Conservation (phyloP, 768 basidiomycete genomes). For the Tricholoma sp. region DNA sequence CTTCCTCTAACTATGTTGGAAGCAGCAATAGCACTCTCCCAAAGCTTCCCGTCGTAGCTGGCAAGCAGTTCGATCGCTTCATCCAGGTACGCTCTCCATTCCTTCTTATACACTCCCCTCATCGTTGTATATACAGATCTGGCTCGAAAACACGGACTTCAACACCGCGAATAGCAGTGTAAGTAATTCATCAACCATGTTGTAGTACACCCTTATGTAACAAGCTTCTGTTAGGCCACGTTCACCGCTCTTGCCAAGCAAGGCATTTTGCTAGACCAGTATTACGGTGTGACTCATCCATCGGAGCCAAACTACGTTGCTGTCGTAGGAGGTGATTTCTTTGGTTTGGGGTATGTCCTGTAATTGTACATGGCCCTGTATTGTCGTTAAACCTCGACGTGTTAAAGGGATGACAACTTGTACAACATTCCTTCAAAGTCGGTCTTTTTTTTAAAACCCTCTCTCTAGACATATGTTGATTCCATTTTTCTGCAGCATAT, state of each 20-base stretch:
- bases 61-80: conserved; percentile 26
- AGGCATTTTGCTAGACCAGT: conserved; percentile 43
- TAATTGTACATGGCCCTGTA: conserved; percentile 1
- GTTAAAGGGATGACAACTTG: conserved; percentile 37
- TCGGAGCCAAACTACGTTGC: conserved; percentile 60
- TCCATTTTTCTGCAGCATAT: conserved; percentile 21
- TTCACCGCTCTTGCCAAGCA: conserved; percentile 38
- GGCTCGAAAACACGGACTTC: conserved; percentile 63
- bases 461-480: neutral
- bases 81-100: conserved; percentile 5
- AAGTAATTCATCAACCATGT: conserved; percentile 6
- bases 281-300: conserved; percentile 49
- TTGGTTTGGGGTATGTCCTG: neutral
- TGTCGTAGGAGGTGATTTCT: neutral
- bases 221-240: conserved; percentile 10
- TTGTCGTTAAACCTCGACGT: conserved; percentile 22
- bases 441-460: neutral
- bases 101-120: neutral
- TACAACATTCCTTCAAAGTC: conserved; percentile 34
- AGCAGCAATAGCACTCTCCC: neutral
- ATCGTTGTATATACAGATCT: conserved; percentile 27
- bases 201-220: conserved; percentile 10
- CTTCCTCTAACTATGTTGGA: neutral
- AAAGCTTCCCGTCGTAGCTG: conserved; percentile 9
- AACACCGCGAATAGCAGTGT: conserved; percentile 19